Percentiles rank a stretch among this genome's conserved stretches.
Conservation (phyloP, 352 stramenopile genomes). For the Blastocystis sp. region DNA sequence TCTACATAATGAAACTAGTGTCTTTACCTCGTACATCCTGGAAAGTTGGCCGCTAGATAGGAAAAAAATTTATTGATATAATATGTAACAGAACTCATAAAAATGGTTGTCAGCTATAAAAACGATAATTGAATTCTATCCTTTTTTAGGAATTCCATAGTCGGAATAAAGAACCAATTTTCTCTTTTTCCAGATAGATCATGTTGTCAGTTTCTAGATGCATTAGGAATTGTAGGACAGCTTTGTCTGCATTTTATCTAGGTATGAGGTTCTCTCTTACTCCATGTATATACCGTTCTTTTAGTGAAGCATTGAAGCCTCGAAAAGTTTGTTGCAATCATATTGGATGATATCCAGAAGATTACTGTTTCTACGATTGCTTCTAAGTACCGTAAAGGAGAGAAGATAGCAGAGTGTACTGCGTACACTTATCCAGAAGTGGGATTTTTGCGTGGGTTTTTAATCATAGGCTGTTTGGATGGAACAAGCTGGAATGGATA, state of each 20-base stretch:
- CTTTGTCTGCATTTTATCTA: background rate
- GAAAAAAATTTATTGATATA: conserved; percentile 14
- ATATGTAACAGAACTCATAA: background rate
- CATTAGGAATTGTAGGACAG: no score
- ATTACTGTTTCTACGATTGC: conserved; percentile 70
- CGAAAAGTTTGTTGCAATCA: background rate
- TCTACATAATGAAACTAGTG: background rate
- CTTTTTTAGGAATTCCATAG: background rate
- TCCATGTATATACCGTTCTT: background rate
- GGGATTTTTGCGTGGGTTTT: background rate
- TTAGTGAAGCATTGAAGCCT: conserved; percentile 24
- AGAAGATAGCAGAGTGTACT: conserved; percentile 98
- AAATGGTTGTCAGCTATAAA: background rate
- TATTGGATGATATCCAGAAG: conserved; percentile 50
- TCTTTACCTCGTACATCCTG: background rate
- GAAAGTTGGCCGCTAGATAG: background rate
- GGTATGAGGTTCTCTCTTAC: background rate
- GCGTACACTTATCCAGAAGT: conserved; percentile 89
- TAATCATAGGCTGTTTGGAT: conserved; percentile 80
- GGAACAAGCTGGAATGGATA: conserved; percentile 92
- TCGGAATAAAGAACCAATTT: background rate
- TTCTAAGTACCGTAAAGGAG: conserved; percentile 81
- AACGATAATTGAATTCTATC: background rate
- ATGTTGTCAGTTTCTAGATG: no score
- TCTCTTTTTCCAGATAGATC: no score